Evolutionary conservation across 306 rosid species (phyloP), one percentile per base, ranked within the genome.

Genomic region (Citrullus amarus): DNA sequence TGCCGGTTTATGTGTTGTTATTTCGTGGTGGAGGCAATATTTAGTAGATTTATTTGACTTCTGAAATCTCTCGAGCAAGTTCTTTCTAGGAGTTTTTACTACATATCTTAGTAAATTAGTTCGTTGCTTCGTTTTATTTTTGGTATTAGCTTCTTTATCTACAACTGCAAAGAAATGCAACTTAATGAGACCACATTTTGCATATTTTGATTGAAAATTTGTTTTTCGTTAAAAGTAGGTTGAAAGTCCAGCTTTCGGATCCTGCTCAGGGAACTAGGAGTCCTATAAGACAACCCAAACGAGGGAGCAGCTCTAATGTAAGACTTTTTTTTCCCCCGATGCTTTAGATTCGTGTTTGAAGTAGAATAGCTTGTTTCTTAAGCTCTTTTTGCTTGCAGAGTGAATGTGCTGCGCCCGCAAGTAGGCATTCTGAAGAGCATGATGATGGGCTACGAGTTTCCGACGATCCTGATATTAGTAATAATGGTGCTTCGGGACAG

Each of bases 181-280:
- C 16, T 30, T 61, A 39, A 16, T 9, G 39, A 1, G 54, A 0
- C 41, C 9, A 15, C 10, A n/a, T 59, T 20, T 39, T 51, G 15
- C 38, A 1, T 46, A 10, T 46, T 68, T 68, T 46, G 32, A 58
- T 61, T 46, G 58, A n/a, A 9, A 41, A 66, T 36, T 48, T 4
- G 28, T 61, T 8, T 54, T 60, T 51, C 50, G 85, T 71, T 79
- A 61, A 25, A 50, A 39, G 85, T 82, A 92, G 95, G 83, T 88
- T 94, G 86, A 92, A 94, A 84, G 88, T 88, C 44, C 96, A 92
- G 68, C 88, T 88, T 73, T 84, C 90, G 38, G 97, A 94, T 30
- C 55, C 93, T 9, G 82, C 90, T 66, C 95, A 89, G 59, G 97
- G 97, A 82, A 88, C 93, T 57, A 88, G 88, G 61, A 93, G 97